Percentiles rank a stretch among this genome's conserved stretches.
Conservation (phyloP, 2,329 filamentous ascomycete genomes). For the Cercospora janseana region DNA sequence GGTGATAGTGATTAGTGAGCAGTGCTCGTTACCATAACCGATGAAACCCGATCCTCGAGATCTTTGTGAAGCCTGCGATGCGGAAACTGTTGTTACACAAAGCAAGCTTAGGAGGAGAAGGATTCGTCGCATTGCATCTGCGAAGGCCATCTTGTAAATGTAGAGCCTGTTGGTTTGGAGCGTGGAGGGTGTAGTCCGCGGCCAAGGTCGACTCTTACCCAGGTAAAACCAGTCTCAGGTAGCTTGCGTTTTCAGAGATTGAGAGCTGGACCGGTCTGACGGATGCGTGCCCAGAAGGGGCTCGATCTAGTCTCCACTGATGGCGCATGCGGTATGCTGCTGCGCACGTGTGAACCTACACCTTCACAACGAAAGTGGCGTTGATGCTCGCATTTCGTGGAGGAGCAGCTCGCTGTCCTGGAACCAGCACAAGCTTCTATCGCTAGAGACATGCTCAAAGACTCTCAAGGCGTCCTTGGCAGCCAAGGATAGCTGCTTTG, state of each 20-base stretch:
- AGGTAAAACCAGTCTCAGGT: no score
- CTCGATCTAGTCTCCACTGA: neutral
- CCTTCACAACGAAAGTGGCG: neutral
- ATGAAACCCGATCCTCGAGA: conserved; percentile 4
- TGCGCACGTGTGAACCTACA: neutral
- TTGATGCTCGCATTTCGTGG: neutral
- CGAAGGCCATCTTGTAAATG: neutral
- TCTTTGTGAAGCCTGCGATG: conserved; percentile 6
- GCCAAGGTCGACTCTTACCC: no score
- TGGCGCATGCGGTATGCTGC: neutral
- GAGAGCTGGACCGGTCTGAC: neutral
- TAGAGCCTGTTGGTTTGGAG: no score
- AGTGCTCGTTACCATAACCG: conserved; percentile 14
- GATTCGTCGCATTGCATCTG: neutral
- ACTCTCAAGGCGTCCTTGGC: conserved; percentile 6
- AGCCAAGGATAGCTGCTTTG: neutral
- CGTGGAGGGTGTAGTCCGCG: no score
- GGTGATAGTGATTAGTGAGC: no score
- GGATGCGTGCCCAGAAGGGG: neutral
- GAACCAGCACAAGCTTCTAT: neutral
- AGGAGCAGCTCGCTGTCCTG: neutral
- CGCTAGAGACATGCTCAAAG: conserved; percentile 5
- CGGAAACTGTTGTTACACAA: conserved; percentile 1
- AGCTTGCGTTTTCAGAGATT: no score
- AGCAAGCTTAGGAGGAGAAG: neutral